Percentiles rank a stretch among this genome's conserved stretches.
phyloP scores from a whole-genome alignment of 2,329 filamentous ascomycete species.

The Monilinia fructigena region DNA sequence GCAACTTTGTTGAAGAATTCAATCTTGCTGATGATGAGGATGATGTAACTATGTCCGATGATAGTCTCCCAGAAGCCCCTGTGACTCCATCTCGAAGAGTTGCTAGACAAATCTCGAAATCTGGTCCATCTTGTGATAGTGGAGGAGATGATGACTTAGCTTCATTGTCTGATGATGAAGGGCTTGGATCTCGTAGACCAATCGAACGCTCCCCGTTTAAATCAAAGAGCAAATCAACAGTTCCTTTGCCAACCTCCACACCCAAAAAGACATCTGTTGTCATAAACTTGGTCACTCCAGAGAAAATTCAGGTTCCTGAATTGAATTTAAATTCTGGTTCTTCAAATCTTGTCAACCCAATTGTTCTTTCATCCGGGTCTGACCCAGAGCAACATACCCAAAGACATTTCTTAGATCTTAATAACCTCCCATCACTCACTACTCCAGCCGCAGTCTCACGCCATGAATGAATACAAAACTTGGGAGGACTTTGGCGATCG shows the following conservation, averaged over 20 bases:
- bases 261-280: neutral
- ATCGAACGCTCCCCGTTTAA: neutral
- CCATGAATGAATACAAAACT: slow-evolving; percentile 25
- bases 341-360: slow-evolving; percentile 20
- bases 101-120: neutral
- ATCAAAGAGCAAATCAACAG: neutral
- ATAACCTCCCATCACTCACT: slow-evolving; percentile 30
- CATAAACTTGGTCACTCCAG: slow-evolving; percentile 10
- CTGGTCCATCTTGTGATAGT: neutral
- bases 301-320: neutral
- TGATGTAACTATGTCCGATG: slow-evolving; percentile 27
- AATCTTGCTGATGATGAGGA: slow-evolving; percentile 35
- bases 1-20: slow-evolving; percentile 47
- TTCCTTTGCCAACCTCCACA: neutral
- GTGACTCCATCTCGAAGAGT: neutral
- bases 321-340: neutral
- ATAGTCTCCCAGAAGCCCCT: slow-evolving; percentile 3
- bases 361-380: slow-evolving; percentile 23
- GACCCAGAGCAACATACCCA: slow-evolving; percentile 24
- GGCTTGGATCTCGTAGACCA: neutral
- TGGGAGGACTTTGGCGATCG: slow-evolving; percentile 33
- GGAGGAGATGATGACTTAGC: neutral
- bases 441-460: slow-evolving; percentile 32
- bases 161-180: neutral
- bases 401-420: slow-evolving; percentile 17